These are phyloP conservation scores for Entamoeba dispar DNA, from an alignment of 208 protist species.

Conservation along the genomic window DNA sequence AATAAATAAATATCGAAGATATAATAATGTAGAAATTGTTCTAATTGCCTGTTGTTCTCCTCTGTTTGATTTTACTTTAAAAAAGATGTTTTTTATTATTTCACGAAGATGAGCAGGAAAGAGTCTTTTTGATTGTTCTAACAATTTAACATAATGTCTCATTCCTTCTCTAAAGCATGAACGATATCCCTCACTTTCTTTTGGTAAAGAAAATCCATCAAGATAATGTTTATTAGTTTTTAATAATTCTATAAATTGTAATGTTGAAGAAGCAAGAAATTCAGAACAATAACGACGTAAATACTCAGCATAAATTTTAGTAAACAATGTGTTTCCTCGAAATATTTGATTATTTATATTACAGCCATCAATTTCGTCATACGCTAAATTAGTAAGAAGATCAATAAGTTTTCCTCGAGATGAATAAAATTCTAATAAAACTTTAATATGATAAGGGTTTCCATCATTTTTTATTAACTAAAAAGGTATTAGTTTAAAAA, in stretches of 20 bases:
- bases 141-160: neutral
- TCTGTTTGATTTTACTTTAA: neutral
- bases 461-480: neutral
- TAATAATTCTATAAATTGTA: neutral
- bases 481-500: neutral
- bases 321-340: neutral
- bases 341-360: neutral
- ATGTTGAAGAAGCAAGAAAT: neutral
- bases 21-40: neutral
- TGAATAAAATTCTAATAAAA: neutral
- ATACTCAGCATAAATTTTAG: neutral
- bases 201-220: neutral
- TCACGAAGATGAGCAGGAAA: neutral
- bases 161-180: neutral
- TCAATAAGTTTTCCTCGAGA: neutral
- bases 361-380: neutral
- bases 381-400: neutral
- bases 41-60: neutral
- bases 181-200: neutral
- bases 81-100: neutral
- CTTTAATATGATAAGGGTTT: neutral
- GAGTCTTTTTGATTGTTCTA: neutral
- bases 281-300: neutral
- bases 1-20: neutral
- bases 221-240: neutral